A percentile compares a stretch with the other conserved stretches of the same genome.
Conservation (phyloP, 257 asterid genomes). For the Prunella vulgaris region DNA sequence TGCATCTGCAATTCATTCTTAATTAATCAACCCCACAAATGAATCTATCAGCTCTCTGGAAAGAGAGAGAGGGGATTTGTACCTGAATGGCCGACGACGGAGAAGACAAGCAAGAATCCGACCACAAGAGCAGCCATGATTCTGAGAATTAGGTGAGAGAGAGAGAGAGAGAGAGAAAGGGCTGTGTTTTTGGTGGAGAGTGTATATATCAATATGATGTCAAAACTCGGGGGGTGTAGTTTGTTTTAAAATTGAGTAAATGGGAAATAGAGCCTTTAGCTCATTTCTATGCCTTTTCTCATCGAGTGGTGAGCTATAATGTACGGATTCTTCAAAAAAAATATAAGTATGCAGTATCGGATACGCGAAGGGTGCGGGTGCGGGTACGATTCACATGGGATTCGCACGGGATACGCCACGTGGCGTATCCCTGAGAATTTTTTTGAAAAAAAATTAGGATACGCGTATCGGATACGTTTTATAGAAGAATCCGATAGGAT, state of each 20-base stretch:
- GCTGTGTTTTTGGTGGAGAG: background rate
- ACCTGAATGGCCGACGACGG: constrained; percentile 49
- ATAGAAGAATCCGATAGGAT: too few relatives aligned
- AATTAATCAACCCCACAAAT: too few relatives aligned
- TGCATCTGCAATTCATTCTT: constrained; percentile 40
- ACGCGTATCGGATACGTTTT: too few relatives aligned
- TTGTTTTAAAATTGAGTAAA: background rate
- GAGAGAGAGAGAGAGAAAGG: constrained; percentile 1
- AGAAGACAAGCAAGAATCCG: constrained; percentile 40
- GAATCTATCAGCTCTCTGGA: too few relatives aligned
- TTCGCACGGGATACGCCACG: too few relatives aligned
- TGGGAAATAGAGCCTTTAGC: constrained; percentile 14
- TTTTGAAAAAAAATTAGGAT: too few relatives aligned
- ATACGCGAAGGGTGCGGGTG: too few relatives aligned
- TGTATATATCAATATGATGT: background rate
- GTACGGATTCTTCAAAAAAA: too few relatives aligned
- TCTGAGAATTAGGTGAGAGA: background rate
- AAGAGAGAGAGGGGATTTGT: background rate
- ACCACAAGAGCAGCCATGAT: constrained; percentile 53
- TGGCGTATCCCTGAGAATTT: too few relatives aligned
- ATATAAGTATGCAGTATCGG: too few relatives aligned
- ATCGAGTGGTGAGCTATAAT: too few relatives aligned
- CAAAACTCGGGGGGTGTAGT: background rate
- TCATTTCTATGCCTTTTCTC: constrained; percentile 16
- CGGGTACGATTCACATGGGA: too few relatives aligned